Percentiles rank a stretch among this genome's conserved stretches.
Conservation (phyloP, 805 yeast genomes). For the Candida caryicola region DNA sequence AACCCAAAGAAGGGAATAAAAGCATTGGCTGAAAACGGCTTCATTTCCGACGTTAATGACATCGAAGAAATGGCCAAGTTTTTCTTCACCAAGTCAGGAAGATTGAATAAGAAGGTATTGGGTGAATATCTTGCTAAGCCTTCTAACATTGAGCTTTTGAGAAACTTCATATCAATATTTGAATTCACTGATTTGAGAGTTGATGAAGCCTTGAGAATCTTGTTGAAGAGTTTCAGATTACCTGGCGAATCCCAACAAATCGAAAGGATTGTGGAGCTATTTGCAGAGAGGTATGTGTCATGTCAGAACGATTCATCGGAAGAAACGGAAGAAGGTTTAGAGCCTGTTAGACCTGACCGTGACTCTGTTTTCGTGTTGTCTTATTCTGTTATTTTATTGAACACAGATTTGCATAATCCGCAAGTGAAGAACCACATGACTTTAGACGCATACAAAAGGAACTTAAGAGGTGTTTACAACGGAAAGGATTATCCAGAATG, state of each 20-base stretch:
- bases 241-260: slow-evolving; percentile 98
- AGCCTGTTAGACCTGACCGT: slow-evolving; percentile 62
- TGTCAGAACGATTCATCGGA: slow-evolving; percentile 42
- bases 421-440: slow-evolving; percentile 91
- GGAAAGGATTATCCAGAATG: slow-evolving; percentile 78
- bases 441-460: slow-evolving; percentile 73
- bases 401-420: slow-evolving; percentile 92
- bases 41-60: slow-evolving; percentile 51
- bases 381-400: slow-evolving; percentile 89
- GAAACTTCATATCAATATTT: slow-evolving; percentile 63
- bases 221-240: slow-evolving; percentile 79
- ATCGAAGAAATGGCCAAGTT: slow-evolving; percentile 68
- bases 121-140: slow-evolving; percentile 88
- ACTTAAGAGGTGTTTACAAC: slow-evolving; percentile 76
- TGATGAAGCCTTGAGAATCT: slow-evolving; percentile 85
- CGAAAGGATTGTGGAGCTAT: slow-evolving; percentile 84
- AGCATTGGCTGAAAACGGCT: slow-evolving; percentile 59
- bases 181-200: slow-evolving; percentile 79
- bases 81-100: slow-evolving; percentile 71
- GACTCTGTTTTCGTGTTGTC: slow-evolving; percentile 89
- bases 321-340: slow-evolving; percentile 25
- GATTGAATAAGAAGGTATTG: slow-evolving; percentile 80
- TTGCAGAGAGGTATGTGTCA: slow-evolving; percentile 74
- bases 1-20: slow-evolving; percentile 76
- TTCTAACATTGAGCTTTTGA: slow-evolving; percentile 54